Evolutionary conservation across 106 monocot genomes (phyloP), one percentile per base, ranked within the genome.

Genomic region (Phalaenopsis equestris): DNA sequence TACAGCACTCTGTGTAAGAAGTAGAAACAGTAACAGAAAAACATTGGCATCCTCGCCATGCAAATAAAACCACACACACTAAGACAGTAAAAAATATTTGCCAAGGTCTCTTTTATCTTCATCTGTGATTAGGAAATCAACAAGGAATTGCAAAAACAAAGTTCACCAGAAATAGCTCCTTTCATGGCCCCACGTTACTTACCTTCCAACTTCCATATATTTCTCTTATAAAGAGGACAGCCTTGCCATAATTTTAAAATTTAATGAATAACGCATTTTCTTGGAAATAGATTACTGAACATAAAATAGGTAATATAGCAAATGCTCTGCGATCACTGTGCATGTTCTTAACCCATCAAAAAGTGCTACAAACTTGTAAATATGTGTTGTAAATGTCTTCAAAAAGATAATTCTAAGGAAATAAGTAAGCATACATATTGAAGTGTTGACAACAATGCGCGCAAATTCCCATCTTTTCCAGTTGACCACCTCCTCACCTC

Each of bases 381-480:
- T 30, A 30, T 30, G 30, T 30, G 30, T 30, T 30, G 30, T 30
- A 52, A 52, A 52, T 52, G 52, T 12, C 52, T 52, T 72, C 23
- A 41, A 41, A 38, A 38, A 72, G 72, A 72, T 8, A 41, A 10
- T 70, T 37, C 3, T 65, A 38, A 48, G 78, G 47, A 56, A 38
- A 46, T 10, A 76, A 72, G 30, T 75, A 17, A 4, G 21, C 79
- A n/a, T 83, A 95, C 95, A 85, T 95, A 95, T 88, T 95, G 95
- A 67, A 95, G 82, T 18, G 95, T 95, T 42, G 95, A 95, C 41
- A 95, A 85, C 77, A 95, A 85, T 21, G 93, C 92, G 11, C 95
- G 90, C 61, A 95, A 81, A 80, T 95, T 95, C 78, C 92, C 92
- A 84, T 95, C 90, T 83, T 95, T 95, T 78, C 92, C 92, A 85